Base-by-base conservation (phyloP, 768 basidiomycete genomes). In the Tephrocybe sp. region DNA sequence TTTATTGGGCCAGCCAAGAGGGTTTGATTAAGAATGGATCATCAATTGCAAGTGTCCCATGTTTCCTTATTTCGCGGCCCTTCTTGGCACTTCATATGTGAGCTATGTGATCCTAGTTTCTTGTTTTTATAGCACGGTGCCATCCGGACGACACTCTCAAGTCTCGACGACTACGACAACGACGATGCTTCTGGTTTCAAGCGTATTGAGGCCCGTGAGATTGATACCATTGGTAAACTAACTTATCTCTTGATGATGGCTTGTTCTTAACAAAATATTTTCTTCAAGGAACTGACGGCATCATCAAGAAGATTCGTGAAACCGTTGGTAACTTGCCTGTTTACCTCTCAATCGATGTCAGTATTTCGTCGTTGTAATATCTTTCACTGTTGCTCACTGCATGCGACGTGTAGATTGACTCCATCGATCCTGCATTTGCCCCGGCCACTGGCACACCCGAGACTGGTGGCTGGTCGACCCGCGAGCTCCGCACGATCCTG, bases 381-480 rank as follows among this genome's bases (percentile, higher is more conserved):
- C n/a, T 27, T 36, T 52, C 31, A 51, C 28, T 25, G 41, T 36
- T 18, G 27, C 26, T 41, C 19, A 45, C 28, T 35, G 22, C 43
- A 22, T 16, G 43, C 26, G 30, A 45, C 44, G 9, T 55, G 8
- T 25, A 87, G 85, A 88, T 88, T 53, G 86, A 88, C 61, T 84
- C 84, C 36, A 86, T 89, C 53, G 89, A 91, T 65, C 89, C 89
- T 16, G 83, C 83, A 13, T 87, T 89, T 54, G 89, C 89, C 1
- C 89, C 89, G 22, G 89, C 88, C 0, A 89, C 89, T 0, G 89
- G 89, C 4, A 92, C 90, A 1, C 90, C 89, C 1, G 90, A 92
- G 67, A 86, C 89, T 0, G 89, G 89, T 0, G 89, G 82, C 9
- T 91, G 88, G 89, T 86, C 88, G 4, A 89, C 89, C 6, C 84